Evolutionary conservation across 2,329 filamentous ascomycete species (phyloP), one percentile per base, ranked within the genome.

Genomic region (Drechslerella dactyloides): DNA sequence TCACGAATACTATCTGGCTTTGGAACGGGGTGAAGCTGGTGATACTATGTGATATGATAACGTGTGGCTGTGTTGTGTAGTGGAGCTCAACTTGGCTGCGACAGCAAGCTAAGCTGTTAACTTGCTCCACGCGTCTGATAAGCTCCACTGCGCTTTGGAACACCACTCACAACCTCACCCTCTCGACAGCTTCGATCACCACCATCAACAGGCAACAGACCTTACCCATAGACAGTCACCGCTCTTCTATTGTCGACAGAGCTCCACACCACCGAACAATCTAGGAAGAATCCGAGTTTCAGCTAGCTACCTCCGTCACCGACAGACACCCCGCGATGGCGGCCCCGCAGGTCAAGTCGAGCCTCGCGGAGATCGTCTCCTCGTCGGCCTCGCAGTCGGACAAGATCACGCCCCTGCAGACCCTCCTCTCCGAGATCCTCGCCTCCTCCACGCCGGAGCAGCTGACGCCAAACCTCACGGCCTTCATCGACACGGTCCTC

Each of bases 401-500:
- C 77, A 86, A 85, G 78, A 79, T 84, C 46, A 79, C 84, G 23
- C 82, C 81, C 48, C 88, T 88, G 81, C 84, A 82, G 64, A 79
- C 83, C 19, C 81, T 87, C n/a, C 83, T 89, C 73, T 79, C 82
- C 74, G 80, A 83, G 55, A 85, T 87, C 77, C 81, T 85, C 57
- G 78, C 81, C 11, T 81, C 81, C 10, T 78, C 81, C 6, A 76
- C 80, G 37, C 79, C 82, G 15, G 77, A 78, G 19, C 80, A 84
- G 60, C 81, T 86, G 52, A 78, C 83, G 63, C 79, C 84, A 70
- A 87, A 93, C 79, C 83, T 93, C 68, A 86, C 86, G 70, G 85
- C 86, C 76, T 88, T 90, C 75, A 82, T 88, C 61, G 84, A 88
- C 76, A 85, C 84, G 55, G 84, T 93, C 59, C 85, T 93, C 74